Base-by-base conservation (phyloP, 345 rosid species). In the Lenwebbia sp. region DNA sequence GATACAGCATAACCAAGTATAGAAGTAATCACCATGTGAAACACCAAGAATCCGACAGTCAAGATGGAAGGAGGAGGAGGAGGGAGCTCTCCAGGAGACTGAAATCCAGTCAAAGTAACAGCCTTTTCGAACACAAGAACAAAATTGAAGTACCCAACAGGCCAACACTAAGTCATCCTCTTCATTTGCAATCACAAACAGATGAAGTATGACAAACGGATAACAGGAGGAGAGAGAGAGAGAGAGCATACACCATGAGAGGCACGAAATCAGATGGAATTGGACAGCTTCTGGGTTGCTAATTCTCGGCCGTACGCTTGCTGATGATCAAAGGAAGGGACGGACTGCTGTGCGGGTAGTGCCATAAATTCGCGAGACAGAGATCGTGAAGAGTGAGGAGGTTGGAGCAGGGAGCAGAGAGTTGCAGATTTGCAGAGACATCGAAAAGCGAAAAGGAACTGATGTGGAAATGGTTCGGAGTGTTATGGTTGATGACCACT, bases 391-490 rank as follows among this genome's bases (percentile, higher is more conserved):
- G 78, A 65, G 78, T 33, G 44, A 65, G 44, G 78, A 19, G 78
- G 44, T 19, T 33, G 78, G 25, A 65, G 47, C 13, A 17, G 44
- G 19, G 25, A 37, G 78, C 76, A 65, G 78, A 17, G 78, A 58
- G 85, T 78, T 65, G 87, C 52, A 54, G 85, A 70, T 47, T 76
- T 87, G 83, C 84, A 83, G 52, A 78, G 74, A 82, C 83, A 30
- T 82, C 55, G 86, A 57, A 49, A 84, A 75, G 82, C 26, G n/a
- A 81, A 86, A 54, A 62, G 51, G 51, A 83, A 56, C n/a, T 23
- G 60, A 84, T n/a, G 86, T n/a, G 51, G 51, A 75, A n/a, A 76
- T n/a, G 53, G 83, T 49, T 83, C 86, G 49, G 54, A 83, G 88
- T 40, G 78, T 33, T 33, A 19, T 65, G 82, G 85, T 51, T 76